phyloP scores from a whole-genome alignment of 1,284 basidiomycete genomes.

The Puccinia triticina region DNA sequence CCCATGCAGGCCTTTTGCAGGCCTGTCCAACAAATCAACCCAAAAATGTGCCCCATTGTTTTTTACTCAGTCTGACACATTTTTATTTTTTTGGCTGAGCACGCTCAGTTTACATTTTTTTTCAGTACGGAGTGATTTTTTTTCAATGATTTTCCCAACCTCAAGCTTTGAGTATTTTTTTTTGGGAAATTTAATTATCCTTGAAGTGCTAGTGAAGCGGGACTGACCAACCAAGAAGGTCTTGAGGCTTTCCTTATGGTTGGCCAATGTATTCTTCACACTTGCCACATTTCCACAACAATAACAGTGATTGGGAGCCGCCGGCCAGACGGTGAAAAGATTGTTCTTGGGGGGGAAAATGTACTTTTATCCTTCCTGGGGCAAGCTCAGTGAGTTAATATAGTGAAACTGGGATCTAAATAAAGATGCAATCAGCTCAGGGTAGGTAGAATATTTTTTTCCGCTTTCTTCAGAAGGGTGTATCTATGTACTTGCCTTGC shows the following conservation, averaged over 20 bases:
- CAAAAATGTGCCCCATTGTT: no score
- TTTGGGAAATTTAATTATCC: no score
- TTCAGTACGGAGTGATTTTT: no score
- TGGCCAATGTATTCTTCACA: slow-evolving; percentile 57
- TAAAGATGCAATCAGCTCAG: slow-evolving; percentile 27
- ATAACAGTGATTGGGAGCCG: slow-evolving; percentile 39
- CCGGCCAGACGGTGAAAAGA: slow-evolving; percentile 38
- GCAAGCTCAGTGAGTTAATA: slow-evolving; percentile 77
- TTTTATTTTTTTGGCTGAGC: no score
- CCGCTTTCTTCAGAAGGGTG: neutral
- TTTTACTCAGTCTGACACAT: no score
- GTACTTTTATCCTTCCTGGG: slow-evolving; percentile 65
- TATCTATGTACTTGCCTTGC: slow-evolving; percentile 67
- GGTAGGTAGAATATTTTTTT: neutral
- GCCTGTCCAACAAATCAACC: no score
- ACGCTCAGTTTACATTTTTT: no score
- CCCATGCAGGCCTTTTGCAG: no score
- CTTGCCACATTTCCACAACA: slow-evolving; percentile 60
- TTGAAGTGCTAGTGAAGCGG: no score
- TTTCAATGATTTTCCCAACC: no score
- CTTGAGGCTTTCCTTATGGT: slow-evolving; percentile 60
- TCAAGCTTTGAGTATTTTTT: no score
- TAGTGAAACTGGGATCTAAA: slow-evolving; percentile 75
- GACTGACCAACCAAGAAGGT: slow-evolving; percentile 61
- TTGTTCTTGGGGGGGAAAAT: slow-evolving; percentile 39